Evolutionary conservation across 2,329 filamentous ascomycete genomes (phyloP).

Genomic region (Falciphora oryzae): DNA sequence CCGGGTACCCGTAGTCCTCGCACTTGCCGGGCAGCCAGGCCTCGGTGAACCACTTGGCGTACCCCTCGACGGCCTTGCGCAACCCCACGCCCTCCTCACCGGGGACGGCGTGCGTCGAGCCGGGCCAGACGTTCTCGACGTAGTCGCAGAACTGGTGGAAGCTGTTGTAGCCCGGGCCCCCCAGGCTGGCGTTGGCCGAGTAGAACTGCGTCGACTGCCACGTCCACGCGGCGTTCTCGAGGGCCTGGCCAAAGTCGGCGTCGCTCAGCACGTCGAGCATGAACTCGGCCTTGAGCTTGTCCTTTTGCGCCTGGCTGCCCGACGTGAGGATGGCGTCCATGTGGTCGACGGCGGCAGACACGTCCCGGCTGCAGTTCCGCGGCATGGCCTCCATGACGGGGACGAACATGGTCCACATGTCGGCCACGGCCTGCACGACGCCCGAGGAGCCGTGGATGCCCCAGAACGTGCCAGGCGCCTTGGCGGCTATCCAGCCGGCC

Average conservation of each 20-base stretch:
- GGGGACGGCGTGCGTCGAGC: conserved; percentile 34
- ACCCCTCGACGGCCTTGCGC: conserved; percentile 44
- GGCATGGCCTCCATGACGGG: conserved; percentile 48
- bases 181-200: conserved; percentile 32
- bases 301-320: conserved; percentile 32
- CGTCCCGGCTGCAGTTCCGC: conserved; percentile 48
- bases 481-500: conserved; percentile 43
- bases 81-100: conserved; percentile 45
- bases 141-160: conserved; percentile 47
- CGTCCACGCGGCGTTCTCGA: conserved; percentile 49
- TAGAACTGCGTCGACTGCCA: conserved; percentile 40
- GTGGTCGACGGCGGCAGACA: conserved; percentile 41
- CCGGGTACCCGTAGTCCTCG: conserved; percentile 31
- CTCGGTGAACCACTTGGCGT: conserved; percentile 42
- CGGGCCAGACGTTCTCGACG: conserved; percentile 37
- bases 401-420: conserved; percentile 50
- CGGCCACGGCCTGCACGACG: conserved; percentile 44
- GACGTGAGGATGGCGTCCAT: conserved; percentile 40
- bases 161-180: conserved; percentile 18
- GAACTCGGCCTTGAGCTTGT: conserved; percentile 44
- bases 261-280: conserved; percentile 36
- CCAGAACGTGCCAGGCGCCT: conserved; percentile 50
- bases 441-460: conserved; percentile 50
- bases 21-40: conserved; percentile 37
- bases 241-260: conserved; percentile 38